Conservation (phyloP, 2,329 filamentous ascomycete genomes). For the Sporothrix phasma region DNA sequence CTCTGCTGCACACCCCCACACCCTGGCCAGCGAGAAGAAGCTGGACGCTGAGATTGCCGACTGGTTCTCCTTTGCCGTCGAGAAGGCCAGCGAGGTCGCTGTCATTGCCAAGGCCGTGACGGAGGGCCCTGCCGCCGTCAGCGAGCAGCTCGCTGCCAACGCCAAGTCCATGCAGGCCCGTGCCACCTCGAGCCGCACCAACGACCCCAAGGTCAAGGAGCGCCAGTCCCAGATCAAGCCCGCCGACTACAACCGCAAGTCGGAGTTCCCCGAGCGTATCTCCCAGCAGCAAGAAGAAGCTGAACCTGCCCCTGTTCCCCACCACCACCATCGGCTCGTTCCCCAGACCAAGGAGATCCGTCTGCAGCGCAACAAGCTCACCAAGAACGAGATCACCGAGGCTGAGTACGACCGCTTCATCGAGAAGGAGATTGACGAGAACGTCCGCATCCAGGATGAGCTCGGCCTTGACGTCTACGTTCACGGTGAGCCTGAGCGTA, state of each 20-base stretch:
- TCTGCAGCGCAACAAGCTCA: constrained; percentile 93
- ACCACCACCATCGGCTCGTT: constrained; percentile 99
- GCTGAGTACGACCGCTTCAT: constrained; percentile 98
- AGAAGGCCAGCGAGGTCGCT: constrained; percentile 88
- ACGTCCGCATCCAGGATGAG: constrained; percentile 95
- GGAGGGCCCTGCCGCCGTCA: constrained; percentile 77
- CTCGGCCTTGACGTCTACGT: constrained; percentile 95
- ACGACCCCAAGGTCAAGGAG: constrained; percentile 95
- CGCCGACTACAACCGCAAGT: constrained; percentile 86
- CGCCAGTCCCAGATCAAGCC: constrained; percentile 79
- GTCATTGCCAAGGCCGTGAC: constrained; percentile 95
- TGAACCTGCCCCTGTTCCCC: constrained; percentile 92
- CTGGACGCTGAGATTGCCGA: constrained; percentile 85
- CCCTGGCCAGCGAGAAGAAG: constrained; percentile 96
- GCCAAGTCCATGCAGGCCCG: constrained; percentile 88
- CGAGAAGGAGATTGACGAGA: constrained; percentile 93
- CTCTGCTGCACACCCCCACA: constrained; percentile 97
- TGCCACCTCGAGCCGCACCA: constrained; percentile 86
- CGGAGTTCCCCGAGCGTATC: constrained; percentile 75
- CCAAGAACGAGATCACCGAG: constrained; percentile 92
- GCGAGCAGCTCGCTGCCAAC: constrained; percentile 88
- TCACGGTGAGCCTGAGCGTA: constrained; percentile 98
- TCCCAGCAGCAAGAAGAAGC: constrained; percentile 80
- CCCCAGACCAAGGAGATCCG: constrained; percentile 98
- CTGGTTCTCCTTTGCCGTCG: constrained; percentile 96